phyloP scores from a whole-genome alignment of 1,139 yeast species.

The Pneumocystis wakefieldiae region DNA sequence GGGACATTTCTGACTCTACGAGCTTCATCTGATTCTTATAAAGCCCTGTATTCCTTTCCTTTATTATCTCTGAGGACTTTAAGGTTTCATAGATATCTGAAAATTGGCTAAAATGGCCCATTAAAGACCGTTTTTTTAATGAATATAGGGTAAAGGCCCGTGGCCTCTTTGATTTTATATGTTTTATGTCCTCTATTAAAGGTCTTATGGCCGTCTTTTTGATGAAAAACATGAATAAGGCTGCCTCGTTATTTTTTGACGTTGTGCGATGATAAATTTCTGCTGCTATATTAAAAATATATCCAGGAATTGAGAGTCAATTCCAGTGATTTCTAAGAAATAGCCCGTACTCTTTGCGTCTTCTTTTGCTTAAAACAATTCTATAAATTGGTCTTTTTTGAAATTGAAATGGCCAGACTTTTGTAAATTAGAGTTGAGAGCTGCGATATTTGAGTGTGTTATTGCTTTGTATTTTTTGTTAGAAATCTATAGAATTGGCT shows the following conservation, averaged over 20 bases:
- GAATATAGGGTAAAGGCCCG: background rate
- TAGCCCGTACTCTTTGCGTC: no score
- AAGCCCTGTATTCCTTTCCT: background rate
- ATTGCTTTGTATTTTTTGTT: no score
- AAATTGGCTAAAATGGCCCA: background rate
- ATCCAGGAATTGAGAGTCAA: background rate
- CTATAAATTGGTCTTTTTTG: background rate
- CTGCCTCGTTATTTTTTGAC: background rate
- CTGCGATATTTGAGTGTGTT: no score
- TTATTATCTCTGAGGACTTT: background rate
- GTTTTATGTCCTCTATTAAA: background rate
- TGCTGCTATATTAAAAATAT: background rate
- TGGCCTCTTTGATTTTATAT: no score
- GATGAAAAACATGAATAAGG: background rate
- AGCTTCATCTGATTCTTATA: slow-evolving; percentile 30
- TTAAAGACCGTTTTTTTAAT: background rate
- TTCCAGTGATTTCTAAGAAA: no score
- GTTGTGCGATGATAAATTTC: background rate
- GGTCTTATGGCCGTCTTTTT: background rate
- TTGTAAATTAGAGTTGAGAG: no score
- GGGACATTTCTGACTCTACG: slow-evolving; percentile 91
- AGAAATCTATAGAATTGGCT: no score
- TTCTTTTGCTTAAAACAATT: no score
- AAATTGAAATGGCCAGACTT: no score
- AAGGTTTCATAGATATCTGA: background rate